Evolutionary conservation across 2,329 filamentous ascomycete genomes (phyloP).

Genomic region (Trematosphaeria pertusa): DNA sequence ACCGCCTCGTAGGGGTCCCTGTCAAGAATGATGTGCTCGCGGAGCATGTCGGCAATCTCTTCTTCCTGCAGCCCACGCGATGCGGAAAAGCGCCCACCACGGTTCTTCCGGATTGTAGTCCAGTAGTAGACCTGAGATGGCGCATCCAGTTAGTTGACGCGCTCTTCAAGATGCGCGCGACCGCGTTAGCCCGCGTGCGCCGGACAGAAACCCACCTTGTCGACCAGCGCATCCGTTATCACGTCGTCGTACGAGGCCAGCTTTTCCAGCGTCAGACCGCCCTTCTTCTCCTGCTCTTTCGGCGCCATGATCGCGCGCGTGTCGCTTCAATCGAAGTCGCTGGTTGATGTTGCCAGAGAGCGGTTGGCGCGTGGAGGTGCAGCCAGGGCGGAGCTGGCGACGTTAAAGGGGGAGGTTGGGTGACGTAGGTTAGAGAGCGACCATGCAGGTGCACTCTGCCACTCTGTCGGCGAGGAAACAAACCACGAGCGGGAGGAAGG

Average conservation of each 20-base stretch:
- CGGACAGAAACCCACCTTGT: slow-evolving; percentile 72
- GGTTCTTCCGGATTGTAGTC: slow-evolving; percentile 95
- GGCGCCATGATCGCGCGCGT: slow-evolving; percentile 49
- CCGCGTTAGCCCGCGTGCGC: slow-evolving; percentile 9
- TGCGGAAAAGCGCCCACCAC: slow-evolving; percentile 80
- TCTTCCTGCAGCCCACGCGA: slow-evolving; percentile 78
- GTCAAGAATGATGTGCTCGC: slow-evolving; percentile 72
- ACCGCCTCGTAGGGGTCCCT: slow-evolving; percentile 77
- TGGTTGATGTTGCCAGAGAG: slow-evolving; percentile 1
- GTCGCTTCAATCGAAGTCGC: slow-evolving; percentile 1
- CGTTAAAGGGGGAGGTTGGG: slow-evolving; percentile 35
- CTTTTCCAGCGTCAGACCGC: slow-evolving; percentile 83
- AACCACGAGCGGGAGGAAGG: slow-evolving; percentile 5
- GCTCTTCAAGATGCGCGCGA: slow-evolving; percentile 15
- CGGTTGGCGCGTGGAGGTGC: background rate
- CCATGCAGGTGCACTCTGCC: slow-evolving; percentile 22
- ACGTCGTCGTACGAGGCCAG: slow-evolving; percentile 94
- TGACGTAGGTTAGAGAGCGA: slow-evolving; percentile 32
- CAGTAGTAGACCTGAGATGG: slow-evolving; percentile 83
- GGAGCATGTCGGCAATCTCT: slow-evolving; percentile 65
- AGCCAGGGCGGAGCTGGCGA: background rate
- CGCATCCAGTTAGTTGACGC: slow-evolving; percentile 19
- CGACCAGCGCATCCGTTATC: slow-evolving; percentile 90
- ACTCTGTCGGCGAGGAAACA: background rate
- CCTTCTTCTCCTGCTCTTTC: slow-evolving; percentile 64